Conservation (phyloP, 371 early-diverging fungal species). For the Mucor ambiguus region DNA sequence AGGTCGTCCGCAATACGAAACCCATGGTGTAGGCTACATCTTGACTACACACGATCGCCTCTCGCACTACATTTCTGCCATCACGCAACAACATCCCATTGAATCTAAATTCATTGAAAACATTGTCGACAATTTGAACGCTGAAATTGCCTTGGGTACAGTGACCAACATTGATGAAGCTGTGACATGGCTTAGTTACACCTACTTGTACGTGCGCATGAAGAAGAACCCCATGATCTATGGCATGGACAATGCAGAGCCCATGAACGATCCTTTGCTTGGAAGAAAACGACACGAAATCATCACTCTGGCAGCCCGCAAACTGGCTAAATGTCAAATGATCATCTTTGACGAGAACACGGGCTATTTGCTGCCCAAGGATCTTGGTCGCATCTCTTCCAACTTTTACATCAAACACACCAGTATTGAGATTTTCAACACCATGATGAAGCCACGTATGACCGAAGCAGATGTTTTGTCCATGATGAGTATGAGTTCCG, state of each 20-base stretch:
- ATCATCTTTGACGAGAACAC: conserved; percentile 85
- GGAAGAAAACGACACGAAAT: conserved; percentile 76
- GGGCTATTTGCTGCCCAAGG: conserved; percentile 85
- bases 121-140: conserved; percentile 94
- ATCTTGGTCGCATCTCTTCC: conserved; percentile 92
- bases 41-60: conserved; percentile 93
- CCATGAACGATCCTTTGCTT: conserved; percentile 79
- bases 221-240: conserved; percentile 92
- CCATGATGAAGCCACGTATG: conserved; percentile 72
- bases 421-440: conserved; percentile 86
- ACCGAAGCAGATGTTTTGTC: conserved; percentile 89
- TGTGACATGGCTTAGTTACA: conserved; percentile 96
- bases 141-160: conserved; percentile 96
- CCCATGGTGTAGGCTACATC: conserved; percentile 89
- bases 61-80: conserved; percentile 90
- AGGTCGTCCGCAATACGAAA: conserved; percentile 97
- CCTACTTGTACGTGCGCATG: conserved; percentile 98
- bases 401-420: conserved; percentile 88
- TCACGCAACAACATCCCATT: conserved; percentile 97
- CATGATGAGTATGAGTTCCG: conserved; percentile 87
- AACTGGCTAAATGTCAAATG: conserved; percentile 90
- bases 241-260: conserved; percentile 79
- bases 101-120: conserved; percentile 92
- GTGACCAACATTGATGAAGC: conserved; percentile 95
- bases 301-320: conserved; percentile 71